Percentiles rank a stretch among this genome's conserved stretches.
Evolutionary conservation across 495 filamentous ascomycete genomes (phyloP).

Genomic region (Talaromyces nanjingensis): DNA sequence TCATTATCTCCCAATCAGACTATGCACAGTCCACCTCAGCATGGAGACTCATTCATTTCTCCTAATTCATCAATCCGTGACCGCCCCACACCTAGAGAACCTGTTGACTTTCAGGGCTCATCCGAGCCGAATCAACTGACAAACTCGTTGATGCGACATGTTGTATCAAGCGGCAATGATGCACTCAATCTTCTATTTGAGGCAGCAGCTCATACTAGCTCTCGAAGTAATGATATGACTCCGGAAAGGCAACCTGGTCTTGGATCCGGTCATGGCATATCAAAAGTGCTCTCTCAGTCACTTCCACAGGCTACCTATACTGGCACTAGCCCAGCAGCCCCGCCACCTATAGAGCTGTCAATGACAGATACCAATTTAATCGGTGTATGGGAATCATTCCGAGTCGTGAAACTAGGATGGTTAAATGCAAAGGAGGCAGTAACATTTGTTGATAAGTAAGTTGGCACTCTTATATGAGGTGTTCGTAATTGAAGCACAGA

Average conservation of each 20-base stretch:
- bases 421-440: constrained; percentile 46
- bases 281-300: neutral
- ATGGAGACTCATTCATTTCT: neutral
- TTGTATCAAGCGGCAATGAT: constrained; percentile 45
- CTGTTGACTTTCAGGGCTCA: neutral
- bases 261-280: neutral
- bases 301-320: constrained; percentile 2
- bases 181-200: constrained; percentile 48
- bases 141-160: constrained; percentile 42
- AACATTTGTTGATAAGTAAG: constrained; percentile 47
- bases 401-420: constrained; percentile 48
- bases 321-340: constrained; percentile 9
- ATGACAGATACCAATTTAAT: constrained; percentile 27
- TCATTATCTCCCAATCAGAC: neutral
- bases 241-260: neutral
- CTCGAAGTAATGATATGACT: constrained; percentile 9
- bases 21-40: neutral
- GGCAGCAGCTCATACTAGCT: constrained; percentile 33
- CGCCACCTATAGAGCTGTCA: constrained; percentile 25
- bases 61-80: neutral
- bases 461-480: neutral
- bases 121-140: constrained; percentile 16
- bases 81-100: neutral
- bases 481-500: neutral
- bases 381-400: constrained; percentile 42